Evolutionary conservation across 2,329 filamentous ascomycete genomes (phyloP), one percentile per base, ranked within the genome.

Genomic region (Colletotrichum shisoi): DNA sequence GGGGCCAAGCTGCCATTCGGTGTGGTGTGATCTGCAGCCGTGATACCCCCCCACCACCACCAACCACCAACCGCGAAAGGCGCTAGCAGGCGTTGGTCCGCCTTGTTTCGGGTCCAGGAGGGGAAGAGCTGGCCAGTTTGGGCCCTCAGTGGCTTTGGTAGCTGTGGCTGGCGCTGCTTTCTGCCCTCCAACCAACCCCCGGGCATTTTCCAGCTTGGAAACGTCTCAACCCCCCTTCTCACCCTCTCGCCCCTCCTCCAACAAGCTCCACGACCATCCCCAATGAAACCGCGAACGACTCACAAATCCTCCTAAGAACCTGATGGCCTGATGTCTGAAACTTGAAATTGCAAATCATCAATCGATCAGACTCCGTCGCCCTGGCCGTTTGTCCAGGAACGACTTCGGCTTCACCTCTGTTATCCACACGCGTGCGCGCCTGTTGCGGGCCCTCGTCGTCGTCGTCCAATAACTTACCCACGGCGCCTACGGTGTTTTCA

Each of bases 261-360:
- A 34, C 7, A 34, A 34, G 31, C 31, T 34, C 31, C 31, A 9
- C 62, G 4, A 39, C 5, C 57, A 61, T 40, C 57, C 51, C 31
- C 53, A 48, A 40, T 67, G 65, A 68, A 68, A 68, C 65, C 49
- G 65, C 24, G 61, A 64, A 56, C 61, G 65, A 68, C 61, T 64
- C 53, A 53, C 64, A 54, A 63, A 56, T 58, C 34, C 46, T 51
- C 24, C 46, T 63, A 53, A 67, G 31, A 58, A 64, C 59, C 58
- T 45, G 31, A 69, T 70, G 67, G 67, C 67, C 69, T 69, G 69
- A 70, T 70, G 54, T 70, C 48, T 62, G 69, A 70, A 70, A 70
- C 69, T n/a, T 56, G 59, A 69, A 17, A 58, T 57, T 59, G 66
- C 58, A 62, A 64, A 70, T 57, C 62, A 60, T 59, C 48, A 49